A percentile compares a stretch with the other conserved stretches of the same genome.
phyloP scores from a whole-genome alignment of 352 stramenopile genomes.

The Pythium guiyangense region DNA sequence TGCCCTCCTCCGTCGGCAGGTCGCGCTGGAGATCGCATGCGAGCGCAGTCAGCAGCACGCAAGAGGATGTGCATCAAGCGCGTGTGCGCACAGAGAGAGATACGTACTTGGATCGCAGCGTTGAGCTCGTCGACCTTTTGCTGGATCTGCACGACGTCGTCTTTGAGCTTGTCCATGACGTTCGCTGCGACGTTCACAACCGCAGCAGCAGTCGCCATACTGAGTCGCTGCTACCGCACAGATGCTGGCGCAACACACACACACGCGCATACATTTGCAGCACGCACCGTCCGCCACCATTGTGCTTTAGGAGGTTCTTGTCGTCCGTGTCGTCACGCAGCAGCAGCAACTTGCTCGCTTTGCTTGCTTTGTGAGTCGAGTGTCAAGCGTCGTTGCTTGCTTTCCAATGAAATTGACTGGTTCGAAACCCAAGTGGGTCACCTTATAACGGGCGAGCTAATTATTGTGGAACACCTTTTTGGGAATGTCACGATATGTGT shows the following conservation, averaged over 20 bases:
- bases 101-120: conserved; percentile 36
- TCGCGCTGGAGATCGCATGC: conserved; percentile 32
- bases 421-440: background rate
- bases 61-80: background rate
- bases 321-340: background rate
- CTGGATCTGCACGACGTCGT: conserved; percentile 50
- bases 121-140: conserved; percentile 47
- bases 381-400: background rate
- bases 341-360: background rate
- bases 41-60: background rate
- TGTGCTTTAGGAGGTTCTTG: background rate
- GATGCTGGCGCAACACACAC: too few species aligned
- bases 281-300: conserved; percentile 39
- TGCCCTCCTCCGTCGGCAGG: conserved; percentile 52
- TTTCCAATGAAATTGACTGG: background rate
- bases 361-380: background rate
- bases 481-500: background rate
- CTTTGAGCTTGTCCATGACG: conserved; percentile 45
- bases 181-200: conserved; percentile 23
- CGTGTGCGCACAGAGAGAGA: background rate
- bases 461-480: too few species aligned
- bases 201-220: background rate
- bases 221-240: too few species aligned
- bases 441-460: too few species aligned
- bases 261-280: background rate